Percentiles rank a stretch among this genome's conserved stretches.
Evolutionary conservation across 352 stramenopile species (phyloP).

Genomic region (Globisporangium cederbergense): DNA sequence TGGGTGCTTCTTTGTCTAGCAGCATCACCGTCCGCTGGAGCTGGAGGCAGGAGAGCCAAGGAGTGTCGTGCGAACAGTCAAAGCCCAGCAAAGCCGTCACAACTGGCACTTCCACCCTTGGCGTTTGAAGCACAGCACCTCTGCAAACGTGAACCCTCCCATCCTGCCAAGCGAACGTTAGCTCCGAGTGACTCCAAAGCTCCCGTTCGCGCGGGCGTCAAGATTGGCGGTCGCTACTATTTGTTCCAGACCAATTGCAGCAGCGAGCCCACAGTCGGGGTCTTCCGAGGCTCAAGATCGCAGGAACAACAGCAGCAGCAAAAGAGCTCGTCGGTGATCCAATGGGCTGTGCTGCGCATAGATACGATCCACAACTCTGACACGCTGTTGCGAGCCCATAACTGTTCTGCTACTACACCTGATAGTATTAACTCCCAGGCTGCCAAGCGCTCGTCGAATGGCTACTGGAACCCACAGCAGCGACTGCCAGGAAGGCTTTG

Average conservation of each 20-base stretch:
- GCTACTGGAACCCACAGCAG: constrained; percentile 9
- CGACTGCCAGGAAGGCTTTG: not conserved
- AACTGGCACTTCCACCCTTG: not conserved
- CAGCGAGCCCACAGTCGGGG: not conserved
- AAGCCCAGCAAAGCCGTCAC: not conserved
- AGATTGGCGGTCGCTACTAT: constrained; percentile 31
- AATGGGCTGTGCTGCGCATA: constrained; percentile 14
- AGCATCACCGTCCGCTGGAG: not conserved
- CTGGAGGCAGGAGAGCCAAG: not conserved
- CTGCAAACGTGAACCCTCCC: no score
- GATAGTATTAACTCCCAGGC: no score
- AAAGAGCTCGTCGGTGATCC: not conserved
- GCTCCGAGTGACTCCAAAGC: not conserved
- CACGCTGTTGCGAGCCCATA: no score
- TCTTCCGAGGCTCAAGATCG: not conserved
- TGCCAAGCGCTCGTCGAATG: not conserved
- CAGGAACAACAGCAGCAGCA: not conserved
- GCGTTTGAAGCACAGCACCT: not conserved
- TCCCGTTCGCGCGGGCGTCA: constrained; percentile 20
- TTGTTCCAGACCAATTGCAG: constrained; percentile 25
- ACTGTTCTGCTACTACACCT: no score
- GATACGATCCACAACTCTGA: constrained; percentile 2
- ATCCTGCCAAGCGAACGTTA: not conserved
- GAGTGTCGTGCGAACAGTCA: no score
- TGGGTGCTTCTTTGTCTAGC: constrained; percentile 38